A percentile compares a stretch with the other conserved stretches of the same genome.
These are phyloP conservation scores for Phytophthora palmivora DNA, from an alignment of 352 stramenopile genomes.

Conservation along the genomic window DNA sequence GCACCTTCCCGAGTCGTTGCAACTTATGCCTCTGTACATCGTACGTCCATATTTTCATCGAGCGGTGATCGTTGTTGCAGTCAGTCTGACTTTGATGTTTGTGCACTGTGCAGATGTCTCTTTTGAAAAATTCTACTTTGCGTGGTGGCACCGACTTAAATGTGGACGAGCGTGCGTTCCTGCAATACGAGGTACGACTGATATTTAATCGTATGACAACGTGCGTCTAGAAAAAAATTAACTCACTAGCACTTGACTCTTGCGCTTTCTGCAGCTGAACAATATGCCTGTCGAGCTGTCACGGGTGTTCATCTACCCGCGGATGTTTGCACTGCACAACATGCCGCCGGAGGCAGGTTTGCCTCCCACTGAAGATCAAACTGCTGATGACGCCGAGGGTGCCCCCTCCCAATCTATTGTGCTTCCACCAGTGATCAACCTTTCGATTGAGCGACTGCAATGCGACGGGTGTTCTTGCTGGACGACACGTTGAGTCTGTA, in stretches of 20 bases:
- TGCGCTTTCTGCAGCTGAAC: conserved; percentile 66
- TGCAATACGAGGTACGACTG: conserved; percentile 84
- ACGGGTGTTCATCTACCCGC: conserved; percentile 96
- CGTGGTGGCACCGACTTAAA: conserved; percentile 97
- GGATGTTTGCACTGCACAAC: conserved; percentile 96
- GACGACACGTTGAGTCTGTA: conserved; percentile 97
- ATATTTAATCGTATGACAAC: conserved; percentile 1
- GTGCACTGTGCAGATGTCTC: conserved; percentile 85
- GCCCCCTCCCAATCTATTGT: conserved; percentile 60
- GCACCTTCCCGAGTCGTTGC: conserved; percentile 90
- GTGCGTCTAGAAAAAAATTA: conserved; percentile 2
- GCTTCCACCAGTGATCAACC: conserved; percentile 92
- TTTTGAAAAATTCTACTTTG: conserved; percentile 98
- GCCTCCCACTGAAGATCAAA: conserved; percentile 60
- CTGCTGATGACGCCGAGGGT: conserved; percentile 23
- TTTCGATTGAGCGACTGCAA: conserved; percentile 94
- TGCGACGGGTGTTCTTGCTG: conserved; percentile 96
- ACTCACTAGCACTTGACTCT: conserved; percentile 11
- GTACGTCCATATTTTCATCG: conserved; percentile 49
- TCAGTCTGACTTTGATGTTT: conserved; percentile 13
- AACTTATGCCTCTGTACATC: conserved; percentile 96
- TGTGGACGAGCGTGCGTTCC: conserved; percentile 95
- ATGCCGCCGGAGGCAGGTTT: conserved; percentile 90
- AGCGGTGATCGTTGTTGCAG: conserved; percentile 1
- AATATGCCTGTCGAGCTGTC: conserved; percentile 94